A percentile compares a stretch with the other conserved stretches of the same genome.
These are phyloP conservation scores for Auricularia cornea DNA, from an alignment of 768 basidiomycete species.

Conservation along the genomic window DNA sequence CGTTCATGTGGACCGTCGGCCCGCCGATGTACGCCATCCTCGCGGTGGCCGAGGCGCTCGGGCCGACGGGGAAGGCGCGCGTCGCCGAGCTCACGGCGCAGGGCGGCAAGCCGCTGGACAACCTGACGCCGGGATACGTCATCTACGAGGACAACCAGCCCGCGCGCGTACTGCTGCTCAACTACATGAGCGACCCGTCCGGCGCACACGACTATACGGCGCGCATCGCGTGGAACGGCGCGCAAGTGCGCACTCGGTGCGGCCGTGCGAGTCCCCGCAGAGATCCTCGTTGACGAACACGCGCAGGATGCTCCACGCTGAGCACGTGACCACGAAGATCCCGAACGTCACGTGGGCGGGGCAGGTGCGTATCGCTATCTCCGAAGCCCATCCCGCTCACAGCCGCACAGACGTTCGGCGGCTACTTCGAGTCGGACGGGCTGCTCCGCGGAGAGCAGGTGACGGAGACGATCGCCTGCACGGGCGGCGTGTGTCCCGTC, in stretches of 20 bases:
- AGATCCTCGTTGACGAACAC: background rate
- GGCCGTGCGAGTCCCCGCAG: constrained; percentile 15
- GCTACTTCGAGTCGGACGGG: constrained; percentile 57
- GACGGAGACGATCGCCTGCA: constrained; percentile 53
- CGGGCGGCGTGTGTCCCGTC: constrained; percentile 46
- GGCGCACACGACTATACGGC: constrained; percentile 48
- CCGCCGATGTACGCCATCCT: constrained; percentile 68
- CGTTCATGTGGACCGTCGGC: constrained; percentile 63
- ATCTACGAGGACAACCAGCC: constrained; percentile 66
- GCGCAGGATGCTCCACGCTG: constrained; percentile 46
- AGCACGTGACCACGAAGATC: constrained; percentile 42
- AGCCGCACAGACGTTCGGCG: constrained; percentile 35
- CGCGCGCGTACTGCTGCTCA: constrained; percentile 58
- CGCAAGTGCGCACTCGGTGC: constrained; percentile 47
- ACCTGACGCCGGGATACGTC: constrained; percentile 56
- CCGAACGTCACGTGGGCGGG: constrained; percentile 68
- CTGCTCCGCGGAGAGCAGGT: constrained; percentile 46
- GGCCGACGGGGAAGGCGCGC: constrained; percentile 51
- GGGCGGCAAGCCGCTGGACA: constrained; percentile 24
- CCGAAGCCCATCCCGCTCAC: too few species aligned
- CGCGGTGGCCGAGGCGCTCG: constrained; percentile 61
- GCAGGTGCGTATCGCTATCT: constrained; percentile 30
- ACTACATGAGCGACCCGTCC: constrained; percentile 55
- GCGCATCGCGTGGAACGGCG: constrained; percentile 34
- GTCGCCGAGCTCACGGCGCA: constrained; percentile 56